Percentiles rank a stretch among this genome's conserved stretches.
Conservation (phyloP, 2,329 filamentous ascomycete genomes). For the Colletotrichum liaoningense region DNA sequence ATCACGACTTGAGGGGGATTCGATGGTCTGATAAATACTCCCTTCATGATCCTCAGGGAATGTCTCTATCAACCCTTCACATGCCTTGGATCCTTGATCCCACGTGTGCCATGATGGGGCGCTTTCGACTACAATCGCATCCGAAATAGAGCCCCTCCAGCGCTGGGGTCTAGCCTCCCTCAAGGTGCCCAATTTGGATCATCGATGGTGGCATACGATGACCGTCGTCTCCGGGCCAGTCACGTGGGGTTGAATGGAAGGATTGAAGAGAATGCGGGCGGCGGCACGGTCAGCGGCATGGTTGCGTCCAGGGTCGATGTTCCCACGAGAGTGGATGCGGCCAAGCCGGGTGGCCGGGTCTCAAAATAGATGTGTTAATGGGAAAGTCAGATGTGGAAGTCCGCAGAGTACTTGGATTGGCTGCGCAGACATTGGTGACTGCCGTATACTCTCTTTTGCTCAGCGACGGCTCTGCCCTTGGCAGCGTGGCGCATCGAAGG, state of each 20-base stretch:
- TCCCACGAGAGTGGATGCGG: slow-evolving; percentile 8
- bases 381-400: slow-evolving; percentile 3
- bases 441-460: not conserved
- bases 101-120: not conserved
- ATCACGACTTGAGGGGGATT: slow-evolving; percentile 22
- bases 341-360: slow-evolving; percentile 18
- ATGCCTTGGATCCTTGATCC: not conserved
- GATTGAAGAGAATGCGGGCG: not conserved
- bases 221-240: not conserved
- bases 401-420: slow-evolving; percentile 10
- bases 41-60: slow-evolving; percentile 15
- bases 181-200: not conserved
- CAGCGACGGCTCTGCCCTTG: not conserved
- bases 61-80: slow-evolving; percentile 8
- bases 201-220: not conserved
- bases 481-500: not conserved
- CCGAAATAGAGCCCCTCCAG: slow-evolving; percentile 20
- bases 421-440: not conserved
- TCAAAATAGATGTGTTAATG: slow-evolving; percentile 21
- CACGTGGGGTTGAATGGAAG: slow-evolving; percentile 5
- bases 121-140: not conserved
- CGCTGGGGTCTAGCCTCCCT: not conserved
- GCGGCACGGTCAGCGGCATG: not conserved
- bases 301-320: slow-evolving; percentile 7
- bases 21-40: slow-evolving; percentile 20